A percentile compares a stretch with the other conserved stretches of the same genome.
Evolutionary conservation across 1,284 basidiomycete species (phyloP).

Genomic region (Trichosporon coremiiforme): DNA sequence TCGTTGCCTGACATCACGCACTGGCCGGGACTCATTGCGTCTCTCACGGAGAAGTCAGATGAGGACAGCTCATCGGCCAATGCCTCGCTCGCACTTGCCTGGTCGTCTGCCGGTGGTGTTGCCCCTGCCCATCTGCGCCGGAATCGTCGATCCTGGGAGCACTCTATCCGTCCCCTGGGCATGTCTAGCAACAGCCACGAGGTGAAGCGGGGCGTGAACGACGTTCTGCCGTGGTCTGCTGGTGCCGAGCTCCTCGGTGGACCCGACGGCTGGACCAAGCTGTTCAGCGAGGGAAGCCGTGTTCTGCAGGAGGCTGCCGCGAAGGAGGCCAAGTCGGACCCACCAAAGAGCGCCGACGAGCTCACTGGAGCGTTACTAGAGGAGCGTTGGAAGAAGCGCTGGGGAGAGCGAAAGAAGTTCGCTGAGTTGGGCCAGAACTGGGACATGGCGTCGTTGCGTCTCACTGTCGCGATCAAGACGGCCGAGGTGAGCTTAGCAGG

Average conservation of each 20-base stretch:
- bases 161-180: slow-evolving; percentile 46
- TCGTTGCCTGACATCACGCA: slow-evolving; percentile 42
- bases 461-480: slow-evolving; percentile 40
- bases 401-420: slow-evolving; percentile 41
- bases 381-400: slow-evolving; percentile 39
- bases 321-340: slow-evolving; percentile 33
- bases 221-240: slow-evolving; percentile 44
- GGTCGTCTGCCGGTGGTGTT: slow-evolving; percentile 30
- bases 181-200: slow-evolving; percentile 39
- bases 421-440: slow-evolving; percentile 38
- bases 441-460: slow-evolving; percentile 37
- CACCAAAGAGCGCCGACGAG: slow-evolving; percentile 25
- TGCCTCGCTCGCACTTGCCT: slow-evolving; percentile 24
- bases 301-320: slow-evolving; percentile 36
- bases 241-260: slow-evolving; percentile 44
- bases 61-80: slow-evolving; percentile 15
- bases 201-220: slow-evolving; percentile 32
- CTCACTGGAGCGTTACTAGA: slow-evolving; percentile 9
- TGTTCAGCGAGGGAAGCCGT: slow-evolving; percentile 38
- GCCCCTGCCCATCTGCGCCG: slow-evolving; percentile 22
- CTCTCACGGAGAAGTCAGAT: slow-evolving; percentile 20
- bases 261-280: slow-evolving; percentile 35
- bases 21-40: slow-evolving; percentile 47
- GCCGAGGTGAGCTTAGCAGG: slow-evolving; percentile 38
- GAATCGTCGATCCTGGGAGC: slow-evolving; percentile 18